Evolutionary conservation across 352 stramenopile genomes (phyloP).

Genomic region (Phytopythium kandeliae): DNA sequence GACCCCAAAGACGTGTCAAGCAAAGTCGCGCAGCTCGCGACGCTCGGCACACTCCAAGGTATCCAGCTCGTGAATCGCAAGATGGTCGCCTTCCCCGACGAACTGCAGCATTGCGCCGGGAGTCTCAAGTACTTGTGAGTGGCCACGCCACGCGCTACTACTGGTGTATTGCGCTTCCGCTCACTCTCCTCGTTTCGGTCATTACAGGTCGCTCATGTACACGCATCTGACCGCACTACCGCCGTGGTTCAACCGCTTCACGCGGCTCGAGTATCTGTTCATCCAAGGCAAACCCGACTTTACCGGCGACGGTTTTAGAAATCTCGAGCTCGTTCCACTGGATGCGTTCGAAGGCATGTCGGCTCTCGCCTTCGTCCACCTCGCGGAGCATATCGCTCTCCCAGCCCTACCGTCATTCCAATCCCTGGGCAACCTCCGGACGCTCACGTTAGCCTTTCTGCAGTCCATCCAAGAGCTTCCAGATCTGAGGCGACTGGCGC

Average conservation of each 20-base stretch:
- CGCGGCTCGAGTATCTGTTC: conserved; percentile 28
- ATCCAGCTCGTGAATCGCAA: conserved; percentile 28
- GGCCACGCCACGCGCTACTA: too few relatives aligned
- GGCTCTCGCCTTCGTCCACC: conserved; percentile 24
- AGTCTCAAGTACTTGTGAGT: conserved; percentile 31
- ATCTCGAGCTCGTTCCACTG: conserved; percentile 14
- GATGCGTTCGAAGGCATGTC: conserved; percentile 23
- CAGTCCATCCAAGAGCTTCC: conserved; percentile 11
- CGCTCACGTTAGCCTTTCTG: conserved; percentile 20
- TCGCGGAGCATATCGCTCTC: conserved; percentile 16
- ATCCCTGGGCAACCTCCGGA: conserved; percentile 17
- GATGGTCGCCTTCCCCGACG: conserved; percentile 13
- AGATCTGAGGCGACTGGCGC: conserved; percentile 13
- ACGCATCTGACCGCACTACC: conserved; percentile 22
- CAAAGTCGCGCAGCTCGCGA: conserved; percentile 18
- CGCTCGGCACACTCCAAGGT: conserved; percentile 21
- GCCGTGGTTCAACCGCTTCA: conserved; percentile 19
- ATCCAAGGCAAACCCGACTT: conserved; percentile 21
- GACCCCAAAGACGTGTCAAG: conserved; percentile 10
- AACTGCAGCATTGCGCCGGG: conserved; percentile 15
- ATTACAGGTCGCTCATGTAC: conserved; percentile 19
- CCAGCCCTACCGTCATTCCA: conserved; percentile 13
- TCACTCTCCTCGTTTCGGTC: background rate
- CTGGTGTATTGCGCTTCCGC: too few relatives aligned
- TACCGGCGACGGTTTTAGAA: background rate